Conservation (phyloP, 495 filamentous ascomycete genomes). For the Astrocystis sublimbata region DNA sequence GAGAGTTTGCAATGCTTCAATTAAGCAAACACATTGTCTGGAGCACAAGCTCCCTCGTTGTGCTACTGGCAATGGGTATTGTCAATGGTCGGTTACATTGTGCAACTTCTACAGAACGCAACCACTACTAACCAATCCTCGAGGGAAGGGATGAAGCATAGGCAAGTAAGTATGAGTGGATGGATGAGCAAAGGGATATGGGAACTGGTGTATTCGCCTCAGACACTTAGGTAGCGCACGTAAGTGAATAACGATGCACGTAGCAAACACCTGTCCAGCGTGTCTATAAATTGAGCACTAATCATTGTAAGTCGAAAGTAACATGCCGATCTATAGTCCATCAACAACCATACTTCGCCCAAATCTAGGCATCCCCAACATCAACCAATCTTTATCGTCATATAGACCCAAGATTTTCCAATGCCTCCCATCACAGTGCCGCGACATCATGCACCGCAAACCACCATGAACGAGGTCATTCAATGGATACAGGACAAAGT, state of each 20-base stretch:
- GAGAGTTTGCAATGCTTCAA: neutral
- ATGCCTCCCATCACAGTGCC: too few relatives aligned
- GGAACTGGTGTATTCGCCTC: too few relatives aligned
- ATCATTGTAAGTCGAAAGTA: neutral
- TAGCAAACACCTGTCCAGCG: neutral
- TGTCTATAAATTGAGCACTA: neutral
- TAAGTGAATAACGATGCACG: neutral
- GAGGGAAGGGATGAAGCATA: neutral
- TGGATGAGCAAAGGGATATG: too few relatives aligned
- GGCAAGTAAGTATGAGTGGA: too few relatives aligned
- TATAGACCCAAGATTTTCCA: neutral
- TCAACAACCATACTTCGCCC: neutral
- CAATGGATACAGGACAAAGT: too few relatives aligned
- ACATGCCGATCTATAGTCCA: neutral
- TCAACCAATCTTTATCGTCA: neutral
- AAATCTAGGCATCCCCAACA: neutral
- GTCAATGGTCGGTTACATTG: neutral
- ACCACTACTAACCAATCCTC: neutral
- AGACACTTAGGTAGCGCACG: neutral
- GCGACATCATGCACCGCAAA: too few relatives aligned
- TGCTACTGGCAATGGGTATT: neutral
- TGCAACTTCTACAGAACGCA: neutral
- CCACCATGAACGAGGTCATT: too few relatives aligned
- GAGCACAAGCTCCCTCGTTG: neutral
- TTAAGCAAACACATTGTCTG: neutral